Base-by-base conservation (phyloP, 176 grass and related monocot genomes). In the Tillandsia fasciculata region DNA sequence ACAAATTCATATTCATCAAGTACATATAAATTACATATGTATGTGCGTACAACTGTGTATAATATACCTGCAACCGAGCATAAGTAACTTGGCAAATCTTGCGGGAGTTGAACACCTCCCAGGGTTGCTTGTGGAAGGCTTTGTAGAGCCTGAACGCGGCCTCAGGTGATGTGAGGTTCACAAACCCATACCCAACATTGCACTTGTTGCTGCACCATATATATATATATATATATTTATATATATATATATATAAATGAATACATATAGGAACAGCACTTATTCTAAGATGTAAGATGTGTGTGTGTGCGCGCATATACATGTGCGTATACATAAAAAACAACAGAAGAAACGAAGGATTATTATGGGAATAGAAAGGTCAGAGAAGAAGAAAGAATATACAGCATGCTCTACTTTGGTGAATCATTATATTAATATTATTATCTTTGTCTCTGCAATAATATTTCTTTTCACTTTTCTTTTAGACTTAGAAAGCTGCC, bases 51-150 rank as follows among this genome's bases (percentile, higher is more conserved):
- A 61, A 15, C 14, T 61, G 22, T 23, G 15, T 56, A 53, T 53
- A 53, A 29, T 29, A 29, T 61, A 99, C 95, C 56, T 99, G 95
- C 59, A 99, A 70, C 13, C 95, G 95, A n/a, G 95, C 95, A 64
- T 99, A 99, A 7, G 95, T 99, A 29, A 99, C 95, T 76, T 99
- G 95, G 81, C 95, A 99, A 69, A 99, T 99, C 84, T 99, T 99
- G 63, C 90, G 80, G 53, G 95, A 94, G 83, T 99, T 99, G 80
- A 86, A 94, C 11, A 94, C 95, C 66, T 99, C 95, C 95, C 95
- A 99, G 2, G 95, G 87, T 72, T 94, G 95, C 82, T 76, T 81
- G 78, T 99, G 84, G 76, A 99, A 99, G 10, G 90, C 95, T 79
- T 88, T 99, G 80, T 99, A 99, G 26, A 99, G 83, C 13, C 90